Conservation (phyloP, 208 protist genomes). For the Herpetomonas samuelpessoai region DNA sequence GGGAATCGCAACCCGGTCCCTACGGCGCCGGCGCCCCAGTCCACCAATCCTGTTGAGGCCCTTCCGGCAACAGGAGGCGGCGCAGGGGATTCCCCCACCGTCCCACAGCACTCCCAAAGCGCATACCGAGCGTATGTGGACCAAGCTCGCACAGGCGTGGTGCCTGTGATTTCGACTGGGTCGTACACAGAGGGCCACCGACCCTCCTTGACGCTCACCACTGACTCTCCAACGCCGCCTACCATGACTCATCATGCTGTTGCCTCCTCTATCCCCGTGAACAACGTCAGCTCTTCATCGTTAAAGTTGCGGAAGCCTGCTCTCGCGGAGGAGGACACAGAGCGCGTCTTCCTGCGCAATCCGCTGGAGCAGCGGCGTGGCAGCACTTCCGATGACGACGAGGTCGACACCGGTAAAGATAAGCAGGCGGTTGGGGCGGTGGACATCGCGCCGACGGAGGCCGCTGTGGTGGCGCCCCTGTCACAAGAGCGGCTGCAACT, state of each 20-base stretch:
- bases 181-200: background rate
- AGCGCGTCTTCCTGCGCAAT: constrained; percentile 9
- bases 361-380: constrained; percentile 9
- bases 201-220: no score
- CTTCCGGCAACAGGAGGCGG: no score
- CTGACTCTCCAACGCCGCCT: no score
- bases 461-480: background rate
- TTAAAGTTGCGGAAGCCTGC: no score
- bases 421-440: background rate
- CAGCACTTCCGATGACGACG: constrained; percentile 10
- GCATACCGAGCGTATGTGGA: background rate
- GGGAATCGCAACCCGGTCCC: no score
- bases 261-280: no score
- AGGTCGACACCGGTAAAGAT: constrained; percentile 16
- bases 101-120: no score
- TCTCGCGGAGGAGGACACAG: background rate
- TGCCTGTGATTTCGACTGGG: background rate
- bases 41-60: no score
- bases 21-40: no score
- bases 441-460: background rate
- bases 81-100: no score
- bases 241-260: no score
- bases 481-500: background rate
- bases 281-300: no score
- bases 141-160: background rate